These are phyloP conservation scores for Salmacisia buchloeana DNA, from an alignment of 1,284 basidiomycete genomes.

Conservation along the genomic window DNA sequence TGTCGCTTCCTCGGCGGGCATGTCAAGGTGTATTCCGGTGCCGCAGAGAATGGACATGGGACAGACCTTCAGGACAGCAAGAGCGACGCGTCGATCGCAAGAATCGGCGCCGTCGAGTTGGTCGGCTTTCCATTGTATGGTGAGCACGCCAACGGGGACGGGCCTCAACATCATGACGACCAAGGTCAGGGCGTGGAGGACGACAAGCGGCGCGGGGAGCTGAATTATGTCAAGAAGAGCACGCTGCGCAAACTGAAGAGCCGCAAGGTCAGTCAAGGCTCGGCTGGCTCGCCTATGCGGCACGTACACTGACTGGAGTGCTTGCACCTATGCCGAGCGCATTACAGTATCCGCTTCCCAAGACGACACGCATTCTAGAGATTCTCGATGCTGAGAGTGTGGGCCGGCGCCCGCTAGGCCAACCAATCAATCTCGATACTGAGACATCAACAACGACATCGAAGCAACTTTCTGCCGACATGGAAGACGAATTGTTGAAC, in stretches of 20 bases:
- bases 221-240: neutral
- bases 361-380: constrained; percentile 29
- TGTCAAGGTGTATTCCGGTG: too few relatives aligned
- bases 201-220: constrained; percentile 15
- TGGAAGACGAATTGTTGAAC: constrained; percentile 30
- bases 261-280: constrained; percentile 50
- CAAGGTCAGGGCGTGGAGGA: constrained; percentile 56
- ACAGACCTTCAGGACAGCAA: too few relatives aligned
- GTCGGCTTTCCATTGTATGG: neutral
- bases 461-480: constrained; percentile 31
- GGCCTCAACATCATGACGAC: constrained; percentile 55
- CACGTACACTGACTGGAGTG: too few relatives aligned
- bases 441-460: neutral
- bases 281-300: too few relatives aligned
- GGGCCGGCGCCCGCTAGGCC: too few relatives aligned
- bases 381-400: constrained; percentile 19
- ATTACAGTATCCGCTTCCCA: constrained; percentile 30
- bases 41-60: too few relatives aligned
- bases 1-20: constrained; percentile 86
- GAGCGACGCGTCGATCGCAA: too few relatives aligned
- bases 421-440: neutral
- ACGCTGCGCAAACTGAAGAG: constrained; percentile 40
- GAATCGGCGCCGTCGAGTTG: neutral
- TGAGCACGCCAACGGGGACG: too few relatives aligned
- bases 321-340: constrained; percentile 23